Evolutionary conservation across 2,329 filamentous ascomycete species (phyloP).

Genomic region (Seiridium unicorne): DNA sequence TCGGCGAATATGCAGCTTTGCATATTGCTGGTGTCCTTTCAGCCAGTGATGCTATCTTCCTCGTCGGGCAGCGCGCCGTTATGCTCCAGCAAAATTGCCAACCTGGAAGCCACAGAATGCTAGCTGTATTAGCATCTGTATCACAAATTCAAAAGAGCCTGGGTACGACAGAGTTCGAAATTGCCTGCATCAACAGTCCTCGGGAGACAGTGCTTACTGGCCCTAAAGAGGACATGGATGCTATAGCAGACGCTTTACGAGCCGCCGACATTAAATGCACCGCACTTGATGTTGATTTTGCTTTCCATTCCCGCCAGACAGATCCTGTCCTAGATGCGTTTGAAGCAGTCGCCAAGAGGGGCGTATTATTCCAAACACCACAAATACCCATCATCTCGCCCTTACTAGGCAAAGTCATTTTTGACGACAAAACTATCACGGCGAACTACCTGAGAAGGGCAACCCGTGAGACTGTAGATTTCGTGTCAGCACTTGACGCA

Average conservation of each 20-base stretch:
- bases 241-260: conserved; percentile 37
- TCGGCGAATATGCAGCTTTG: conserved; percentile 62
- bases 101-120: conserved; percentile 57
- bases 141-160: conserved; percentile 37
- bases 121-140: conserved; percentile 46
- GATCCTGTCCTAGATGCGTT: conserved; percentile 59
- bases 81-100: conserved; percentile 53
- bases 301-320: conserved; percentile 55
- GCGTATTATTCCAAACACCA: conserved; percentile 41
- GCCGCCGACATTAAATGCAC: conserved; percentile 40
- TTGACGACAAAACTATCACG: conserved; percentile 41
- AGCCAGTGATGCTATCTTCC: conserved; percentile 56
- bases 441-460: conserved; percentile 60
- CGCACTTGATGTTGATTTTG: conserved; percentile 48
- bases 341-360: conserved; percentile 37
- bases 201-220: conserved; percentile 61
- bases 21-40: conserved; percentile 58
- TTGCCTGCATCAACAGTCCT: conserved; percentile 64
- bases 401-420: conserved; percentile 19
- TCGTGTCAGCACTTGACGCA: conserved; percentile 53
- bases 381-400: conserved; percentile 41
- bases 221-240: conserved; percentile 44
- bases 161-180: conserved; percentile 24
- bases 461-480: conserved; percentile 65
- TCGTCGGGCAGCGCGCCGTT: conserved; percentile 56